Evolutionary conservation across 1,284 basidiomycete genomes (phyloP), one percentile per base, ranked within the genome.

Genomic region (Rhizoctonia solani): DNA sequence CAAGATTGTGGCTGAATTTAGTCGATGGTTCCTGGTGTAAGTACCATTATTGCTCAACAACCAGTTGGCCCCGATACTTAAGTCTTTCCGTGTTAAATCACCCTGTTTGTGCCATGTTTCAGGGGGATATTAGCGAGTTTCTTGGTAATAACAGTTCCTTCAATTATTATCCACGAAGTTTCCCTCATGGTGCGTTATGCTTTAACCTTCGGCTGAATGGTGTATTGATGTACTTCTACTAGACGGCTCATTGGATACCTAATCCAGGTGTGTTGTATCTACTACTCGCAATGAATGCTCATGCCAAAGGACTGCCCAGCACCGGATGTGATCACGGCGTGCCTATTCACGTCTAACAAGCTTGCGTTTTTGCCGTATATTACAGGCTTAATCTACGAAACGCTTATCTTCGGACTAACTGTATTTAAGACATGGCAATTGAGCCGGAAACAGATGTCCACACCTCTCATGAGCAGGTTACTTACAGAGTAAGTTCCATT

Each of bases 251-350:
- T 19, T 6, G 25, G 14, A 46, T 58, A 3, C 39, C 54, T 5
- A 58, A 58, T 30, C 54, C 54, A 27, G 54, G 54, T 58, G 46
- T 5, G 39, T 4, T 39, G 23, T 16, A 52, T 21, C 25, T 19
- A 54, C 21, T 21, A 14, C 37, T 16, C 37, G 16, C 16, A 6
- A 34, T 55, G 8, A 27, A 52, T 52, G 6, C 49, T 9, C 9
- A 30, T 19, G 19, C 49, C 9, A 19, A 13, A 19, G 13, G 19
- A 29, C 27, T 27, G 6, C 19, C 3, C 25, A 58, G 54, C 54
- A 14, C 54, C 54, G 13, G 54, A 58, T 3, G 3, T 58, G 3
- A 58, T 58, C 39, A 58, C 54, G 37, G 54, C 54, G 13, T 58
- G 54, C 41, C 19, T 44, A 11, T 58, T 58, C 27, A 58, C 54